Conservation (phyloP, 129 eudicot species). For the Erigeron canadensis region DNA sequence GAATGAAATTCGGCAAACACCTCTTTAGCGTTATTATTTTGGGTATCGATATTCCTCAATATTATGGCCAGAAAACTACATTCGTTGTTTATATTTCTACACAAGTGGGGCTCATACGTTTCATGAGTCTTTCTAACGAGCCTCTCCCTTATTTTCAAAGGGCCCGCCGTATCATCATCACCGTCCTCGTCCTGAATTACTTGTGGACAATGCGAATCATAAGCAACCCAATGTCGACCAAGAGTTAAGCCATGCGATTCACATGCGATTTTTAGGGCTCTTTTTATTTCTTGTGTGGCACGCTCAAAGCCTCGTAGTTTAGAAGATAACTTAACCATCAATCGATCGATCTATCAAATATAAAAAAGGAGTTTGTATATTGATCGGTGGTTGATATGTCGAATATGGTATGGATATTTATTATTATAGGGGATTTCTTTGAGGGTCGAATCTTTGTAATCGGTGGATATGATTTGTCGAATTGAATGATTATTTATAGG, state of each 20-base stretch:
- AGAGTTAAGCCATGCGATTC: background rate
- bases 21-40: background rate
- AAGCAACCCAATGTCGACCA: conserved; percentile 10
- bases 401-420: too few species aligned
- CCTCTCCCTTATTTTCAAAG: background rate
- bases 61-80: background rate
- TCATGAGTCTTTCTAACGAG: background rate
- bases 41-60: conserved; percentile 7
- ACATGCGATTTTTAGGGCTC: background rate
- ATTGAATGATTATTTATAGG: too few species aligned
- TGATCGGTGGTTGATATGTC: too few species aligned
- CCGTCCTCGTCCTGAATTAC: too few species aligned
- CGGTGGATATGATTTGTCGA: too few species aligned
- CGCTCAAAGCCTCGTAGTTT: background rate
- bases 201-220: too few species aligned
- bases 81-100: background rate
- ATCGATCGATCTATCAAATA: too few species aligned
- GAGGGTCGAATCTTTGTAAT: too few species aligned
- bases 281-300: conserved; percentile 2
- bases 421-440: too few species aligned
- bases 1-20: conserved; percentile 14
- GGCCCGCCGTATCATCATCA: background rate
- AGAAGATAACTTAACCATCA: too few species aligned
- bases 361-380: too few species aligned
- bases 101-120: background rate